phyloP scores from a whole-genome alignment of 495 filamentous ascomycete species.

The Neurospora sp. region DNA sequence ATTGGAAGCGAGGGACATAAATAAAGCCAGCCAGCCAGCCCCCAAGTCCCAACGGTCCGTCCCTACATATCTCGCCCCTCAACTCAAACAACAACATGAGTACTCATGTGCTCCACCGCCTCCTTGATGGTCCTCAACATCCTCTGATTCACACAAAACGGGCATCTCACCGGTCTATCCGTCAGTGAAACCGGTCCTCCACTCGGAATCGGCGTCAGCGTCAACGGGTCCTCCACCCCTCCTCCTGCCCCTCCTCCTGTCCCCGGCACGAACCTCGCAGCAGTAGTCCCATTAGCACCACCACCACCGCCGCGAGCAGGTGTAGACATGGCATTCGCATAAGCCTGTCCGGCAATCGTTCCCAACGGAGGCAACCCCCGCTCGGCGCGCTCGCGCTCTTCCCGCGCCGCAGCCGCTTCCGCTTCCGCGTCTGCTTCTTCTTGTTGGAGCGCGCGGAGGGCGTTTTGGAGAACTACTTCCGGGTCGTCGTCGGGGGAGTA shows the following conservation, averaged over 20 bases:
- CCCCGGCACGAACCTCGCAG: conserved; percentile 5
- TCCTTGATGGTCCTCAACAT: conserved; percentile 48
- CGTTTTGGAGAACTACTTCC: conserved; percentile 40
- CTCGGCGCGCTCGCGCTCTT: conserved; percentile 35
- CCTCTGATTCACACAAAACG: conserved; percentile 46
- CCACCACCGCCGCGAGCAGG: conserved; percentile 1
- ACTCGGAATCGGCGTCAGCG: conserved; percentile 40
- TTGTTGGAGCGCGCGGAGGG: conserved; percentile 36
- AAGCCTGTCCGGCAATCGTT: conserved; percentile 18
- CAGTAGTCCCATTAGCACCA: conserved; percentile 3
- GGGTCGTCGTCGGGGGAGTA: conserved; percentile 33
- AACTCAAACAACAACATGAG: conserved; percentile 43
- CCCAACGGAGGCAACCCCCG: conserved; percentile 30
- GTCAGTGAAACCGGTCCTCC: conserved; percentile 29
- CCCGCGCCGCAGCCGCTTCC: conserved; percentile 31
- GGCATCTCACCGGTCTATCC: conserved; percentile 43
- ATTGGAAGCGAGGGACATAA: background rate
- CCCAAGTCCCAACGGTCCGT: background rate
- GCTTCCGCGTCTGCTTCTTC: conserved; percentile 41
- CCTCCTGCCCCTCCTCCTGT: no score
- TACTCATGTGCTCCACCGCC: conserved; percentile 49
- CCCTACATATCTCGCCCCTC: background rate
- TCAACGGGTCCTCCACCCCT: conserved; percentile 25
- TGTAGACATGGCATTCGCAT: conserved; percentile 19
- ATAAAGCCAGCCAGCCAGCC: background rate